These are phyloP conservation scores for Tetraselmis chui DNA, from an alignment of 139 green algal genomes.

Conservation along the genomic window DNA sequence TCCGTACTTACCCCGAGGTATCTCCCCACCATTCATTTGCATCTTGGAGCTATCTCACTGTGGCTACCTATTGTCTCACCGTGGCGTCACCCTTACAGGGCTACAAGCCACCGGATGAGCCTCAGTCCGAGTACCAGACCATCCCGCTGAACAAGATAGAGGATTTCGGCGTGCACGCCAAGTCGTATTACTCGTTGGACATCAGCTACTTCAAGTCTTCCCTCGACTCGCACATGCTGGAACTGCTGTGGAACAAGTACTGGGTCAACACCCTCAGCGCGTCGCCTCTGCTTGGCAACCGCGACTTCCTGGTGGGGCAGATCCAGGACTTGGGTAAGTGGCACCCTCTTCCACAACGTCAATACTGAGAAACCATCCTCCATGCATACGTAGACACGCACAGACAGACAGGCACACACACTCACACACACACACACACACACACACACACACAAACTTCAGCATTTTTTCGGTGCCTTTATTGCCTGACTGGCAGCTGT, in stretches of 20 bases:
- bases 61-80: no score
- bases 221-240: conserved; percentile 75
- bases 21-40: no score
- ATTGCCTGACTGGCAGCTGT: no score
- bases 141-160: conserved; percentile 98
- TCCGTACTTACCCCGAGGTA: conserved; percentile 64
- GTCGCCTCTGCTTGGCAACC: conserved; percentile 64
- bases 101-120: conserved; percentile 79
- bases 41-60: no score
- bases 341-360: neutral
- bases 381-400: no score
- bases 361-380: no score
- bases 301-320: conserved; percentile 72
- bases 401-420: no score
- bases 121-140: conserved; percentile 88
- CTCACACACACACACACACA: no score
- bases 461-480: no score
- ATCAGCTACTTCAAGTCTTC: conserved; percentile 90
- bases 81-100: conserved; percentile 29
- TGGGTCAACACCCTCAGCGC: conserved; percentile 86
- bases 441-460: no score
- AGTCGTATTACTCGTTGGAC: conserved; percentile 75
- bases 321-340: conserved; percentile 68
- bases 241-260: conserved; percentile 94
- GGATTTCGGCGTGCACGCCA: conserved; percentile 88